These are phyloP conservation scores for Pestalotiopsis fici DNA, from an alignment of 2,329 filamentous ascomycete genomes.

Conservation along the genomic window DNA sequence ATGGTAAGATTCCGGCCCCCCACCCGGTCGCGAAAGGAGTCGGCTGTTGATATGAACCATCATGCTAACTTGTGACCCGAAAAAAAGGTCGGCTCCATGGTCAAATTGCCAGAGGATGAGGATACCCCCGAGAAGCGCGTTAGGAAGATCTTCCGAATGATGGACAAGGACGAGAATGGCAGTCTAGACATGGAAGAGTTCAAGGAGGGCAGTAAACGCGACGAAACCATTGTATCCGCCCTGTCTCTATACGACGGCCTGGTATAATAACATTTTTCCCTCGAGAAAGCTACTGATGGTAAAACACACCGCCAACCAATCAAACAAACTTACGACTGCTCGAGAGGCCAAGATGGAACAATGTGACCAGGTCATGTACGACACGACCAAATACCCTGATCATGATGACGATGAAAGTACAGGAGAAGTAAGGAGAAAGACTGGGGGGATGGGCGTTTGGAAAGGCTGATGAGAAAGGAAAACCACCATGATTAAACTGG, in stretches of 20 bases:
- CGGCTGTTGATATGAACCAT: too few relatives aligned
- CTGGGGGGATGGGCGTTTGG: neutral
- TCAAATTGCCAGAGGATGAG: conserved; percentile 97
- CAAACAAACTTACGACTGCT: neutral
- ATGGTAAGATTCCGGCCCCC: conserved; percentile 66
- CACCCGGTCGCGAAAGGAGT: neutral
- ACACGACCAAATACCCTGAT: neutral
- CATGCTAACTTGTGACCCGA: neutral
- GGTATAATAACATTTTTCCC: conserved; percentile 55
- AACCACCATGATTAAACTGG: neutral
- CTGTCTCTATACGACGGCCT: conserved; percentile 94
- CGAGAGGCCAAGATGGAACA: neutral
- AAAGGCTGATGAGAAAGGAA: neutral
- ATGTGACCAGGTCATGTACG: neutral
- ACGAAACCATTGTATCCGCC: conserved; percentile 98
- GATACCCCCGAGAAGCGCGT: conserved; percentile 99
- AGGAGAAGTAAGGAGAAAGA: too few relatives aligned
- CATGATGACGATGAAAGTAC: neutral
- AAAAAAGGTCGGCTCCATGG: conserved; percentile 95
- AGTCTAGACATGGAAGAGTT: conserved; percentile 97
- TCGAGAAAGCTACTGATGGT: neutral
- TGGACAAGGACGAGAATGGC: conserved; percentile 99
- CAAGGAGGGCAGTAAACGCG: conserved; percentile 97
- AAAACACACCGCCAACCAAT: neutral
- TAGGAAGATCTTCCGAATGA: conserved; percentile 98